Evolutionary conservation across 179 eudicot genomes (phyloP), one percentile per base, ranked within the genome.

Genomic region (Silene noctiflora): DNA sequence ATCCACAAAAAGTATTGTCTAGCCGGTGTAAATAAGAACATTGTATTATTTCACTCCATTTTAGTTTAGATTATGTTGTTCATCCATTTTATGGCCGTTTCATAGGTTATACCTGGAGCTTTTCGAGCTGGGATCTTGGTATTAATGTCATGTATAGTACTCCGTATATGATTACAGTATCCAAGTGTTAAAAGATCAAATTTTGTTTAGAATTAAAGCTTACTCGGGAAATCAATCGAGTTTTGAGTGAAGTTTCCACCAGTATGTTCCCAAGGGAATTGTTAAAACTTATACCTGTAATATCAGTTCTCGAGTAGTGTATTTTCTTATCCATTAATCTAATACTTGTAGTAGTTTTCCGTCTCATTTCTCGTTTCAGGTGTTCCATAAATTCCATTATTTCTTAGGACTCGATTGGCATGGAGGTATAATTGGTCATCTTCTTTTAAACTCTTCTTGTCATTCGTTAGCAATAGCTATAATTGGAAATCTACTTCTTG

Each of bases 161-260:
- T 51, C 58, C 58, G 58, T 51, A 51, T 51, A 51, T 51, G 58
- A 46, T 20, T 65, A 65, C 69, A 5, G 20, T 65, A 31, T 29
- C 9, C 11, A 69, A 11, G 31, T 69, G 72, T 69, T 44, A 46
- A 69, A 69, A 42, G 33, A 69, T 46, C 58, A 51, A 69, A 69
- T 69, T 69, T 69, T 69, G 72, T 46, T 25, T 69, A 69, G 29
- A 46, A 24, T 25, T 29, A 22, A 63, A 22, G 17, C 24, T 63
- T 22, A 11, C 13, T 2, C 13, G 39, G 29, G 4, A 61, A 61
- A 61, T 1, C 27, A 20, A 9, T 19, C 65, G 1, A 6, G 65
- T 51, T 61, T 61, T 61, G 12, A 9, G 65, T 19, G 25, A 60
- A 60, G 64, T 59, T 59, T 27, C 29, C 29, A 27, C 29, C 29